phyloP scores from a whole-genome alignment of 148 eudicot species.

The Arctostaphylos glauca region DNA sequence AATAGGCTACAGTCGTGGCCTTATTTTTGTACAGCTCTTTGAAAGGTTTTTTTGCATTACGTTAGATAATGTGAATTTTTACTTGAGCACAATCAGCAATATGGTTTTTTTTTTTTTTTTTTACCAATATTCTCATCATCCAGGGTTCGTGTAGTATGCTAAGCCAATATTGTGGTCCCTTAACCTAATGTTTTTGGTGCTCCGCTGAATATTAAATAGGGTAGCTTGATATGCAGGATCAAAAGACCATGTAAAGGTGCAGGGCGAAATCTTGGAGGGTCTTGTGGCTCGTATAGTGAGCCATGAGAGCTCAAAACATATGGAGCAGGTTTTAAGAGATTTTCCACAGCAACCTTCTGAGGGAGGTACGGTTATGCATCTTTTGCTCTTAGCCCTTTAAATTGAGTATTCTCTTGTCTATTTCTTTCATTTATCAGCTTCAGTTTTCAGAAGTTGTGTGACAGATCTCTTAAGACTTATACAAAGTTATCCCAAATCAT shows the following conservation, averaged over 20 bases:
- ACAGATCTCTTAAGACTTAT: too few species aligned
- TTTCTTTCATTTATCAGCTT: neutral
- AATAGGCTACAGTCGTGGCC: neutral
- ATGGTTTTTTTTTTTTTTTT: neutral
- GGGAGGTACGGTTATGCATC: constrained; percentile 50
- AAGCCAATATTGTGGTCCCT: neutral
- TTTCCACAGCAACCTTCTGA: constrained; percentile 48
- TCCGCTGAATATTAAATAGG: neutral
- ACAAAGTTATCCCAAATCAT: too few species aligned
- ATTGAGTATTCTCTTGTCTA: neutral
- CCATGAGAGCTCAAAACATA: constrained; percentile 68
- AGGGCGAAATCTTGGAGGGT: constrained; percentile 97
- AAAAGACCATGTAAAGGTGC: constrained; percentile 71
- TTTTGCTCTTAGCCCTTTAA: neutral
- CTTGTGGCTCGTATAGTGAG: constrained; percentile 94
- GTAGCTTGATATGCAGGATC: constrained; percentile 50
- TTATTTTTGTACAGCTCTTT: neutral
- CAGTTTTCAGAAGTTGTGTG: neutral
- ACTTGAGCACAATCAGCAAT: neutral
- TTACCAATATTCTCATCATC: neutral
- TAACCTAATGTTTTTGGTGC: neutral
- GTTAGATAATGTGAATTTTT: neutral
- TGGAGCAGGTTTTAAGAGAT: constrained; percentile 74
- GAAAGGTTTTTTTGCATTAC: neutral
- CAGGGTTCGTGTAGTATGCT: neutral